These are phyloP conservation scores for Sanguinoderma infundibulare DNA, from an alignment of 1,284 basidiomycete genomes.

Conservation along the genomic window DNA sequence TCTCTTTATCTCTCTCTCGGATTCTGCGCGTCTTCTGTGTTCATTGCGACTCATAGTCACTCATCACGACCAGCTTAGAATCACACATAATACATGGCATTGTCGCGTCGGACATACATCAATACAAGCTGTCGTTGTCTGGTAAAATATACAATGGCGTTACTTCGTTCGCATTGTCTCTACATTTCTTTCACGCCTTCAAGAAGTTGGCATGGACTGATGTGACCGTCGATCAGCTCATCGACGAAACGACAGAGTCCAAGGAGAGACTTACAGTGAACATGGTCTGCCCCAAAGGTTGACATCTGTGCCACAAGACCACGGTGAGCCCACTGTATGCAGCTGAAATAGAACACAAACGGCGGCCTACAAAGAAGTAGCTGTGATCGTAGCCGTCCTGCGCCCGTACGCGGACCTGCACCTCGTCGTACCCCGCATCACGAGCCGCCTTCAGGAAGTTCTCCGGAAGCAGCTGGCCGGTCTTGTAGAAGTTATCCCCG, in stretches of 20 bases:
- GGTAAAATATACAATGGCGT: constrained; percentile 20
- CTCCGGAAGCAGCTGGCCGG: constrained; percentile 89
- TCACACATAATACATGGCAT: constrained; percentile 10
- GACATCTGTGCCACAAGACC: constrained; percentile 52
- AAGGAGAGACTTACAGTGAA: constrained; percentile 38
- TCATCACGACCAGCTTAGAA: not conserved
- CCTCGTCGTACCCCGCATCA: constrained; percentile 71
- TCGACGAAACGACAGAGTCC: not conserved
- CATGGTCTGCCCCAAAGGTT: constrained; percentile 61
- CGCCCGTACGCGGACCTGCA: constrained; percentile 80
- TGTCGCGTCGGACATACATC: constrained; percentile 10
- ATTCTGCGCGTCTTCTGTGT: not conserved
- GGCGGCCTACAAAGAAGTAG: constrained; percentile 83
- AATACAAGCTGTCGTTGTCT: constrained; percentile 15
- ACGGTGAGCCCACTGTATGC: not conserved
- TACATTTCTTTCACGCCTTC: constrained; percentile 52
- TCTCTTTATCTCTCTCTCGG: too few species aligned
- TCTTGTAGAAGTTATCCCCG: constrained; percentile 86
- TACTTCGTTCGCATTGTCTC: constrained; percentile 4
- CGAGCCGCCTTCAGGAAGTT: constrained; percentile 83
- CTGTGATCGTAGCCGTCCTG: constrained; percentile 95
- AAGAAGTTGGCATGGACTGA: constrained; percentile 80
- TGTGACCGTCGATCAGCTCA: constrained; percentile 5
- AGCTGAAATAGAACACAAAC: not conserved
- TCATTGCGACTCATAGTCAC: not conserved